These are phyloP conservation scores for Heliosperma pusillum DNA, from an alignment of 148 eudicot genomes.

Conservation along the genomic window DNA sequence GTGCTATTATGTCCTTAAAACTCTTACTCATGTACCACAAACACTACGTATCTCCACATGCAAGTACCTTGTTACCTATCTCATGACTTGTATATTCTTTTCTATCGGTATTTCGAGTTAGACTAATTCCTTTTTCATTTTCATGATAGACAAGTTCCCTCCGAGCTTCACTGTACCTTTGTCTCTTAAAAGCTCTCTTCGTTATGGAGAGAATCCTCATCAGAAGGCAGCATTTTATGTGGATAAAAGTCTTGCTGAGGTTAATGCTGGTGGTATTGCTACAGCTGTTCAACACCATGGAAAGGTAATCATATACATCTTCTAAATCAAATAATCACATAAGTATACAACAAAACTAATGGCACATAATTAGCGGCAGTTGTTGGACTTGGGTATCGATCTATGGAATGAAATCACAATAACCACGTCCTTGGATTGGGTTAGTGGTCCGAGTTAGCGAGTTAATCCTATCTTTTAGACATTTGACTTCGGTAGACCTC, in stretches of 20 bases:
- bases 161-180: constrained; percentile 72
- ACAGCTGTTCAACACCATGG: constrained; percentile 95
- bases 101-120: background rate
- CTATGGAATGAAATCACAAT: too few relatives aligned
- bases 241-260: constrained; percentile 86
- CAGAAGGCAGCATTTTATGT: constrained; percentile 93
- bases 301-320: constrained; percentile 43
- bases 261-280: constrained; percentile 92
- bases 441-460: too few relatives aligned
- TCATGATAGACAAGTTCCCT: constrained; percentile 66
- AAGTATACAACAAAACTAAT: too few relatives aligned
- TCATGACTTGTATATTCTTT: constrained; percentile 1
- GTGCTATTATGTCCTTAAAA: too few relatives aligned
- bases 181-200: constrained; percentile 67
- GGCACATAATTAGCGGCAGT: too few relatives aligned
- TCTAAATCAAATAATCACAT: too few relatives aligned
- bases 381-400: too few relatives aligned
- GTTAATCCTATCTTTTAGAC: too few relatives aligned
- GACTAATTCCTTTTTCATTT: constrained; percentile 14
- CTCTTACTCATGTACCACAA: background rate
- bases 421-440: too few relatives aligned
- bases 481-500: too few relatives aligned
- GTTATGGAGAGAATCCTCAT: constrained; percentile 98
- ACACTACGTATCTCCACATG: background rate
- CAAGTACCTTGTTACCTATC: background rate